Percentiles rank a stretch among this genome's conserved stretches.
These are phyloP conservation scores for Penicillium sp. DNA, from an alignment of 2,329 filamentous ascomycete species.

Conservation along the genomic window DNA sequence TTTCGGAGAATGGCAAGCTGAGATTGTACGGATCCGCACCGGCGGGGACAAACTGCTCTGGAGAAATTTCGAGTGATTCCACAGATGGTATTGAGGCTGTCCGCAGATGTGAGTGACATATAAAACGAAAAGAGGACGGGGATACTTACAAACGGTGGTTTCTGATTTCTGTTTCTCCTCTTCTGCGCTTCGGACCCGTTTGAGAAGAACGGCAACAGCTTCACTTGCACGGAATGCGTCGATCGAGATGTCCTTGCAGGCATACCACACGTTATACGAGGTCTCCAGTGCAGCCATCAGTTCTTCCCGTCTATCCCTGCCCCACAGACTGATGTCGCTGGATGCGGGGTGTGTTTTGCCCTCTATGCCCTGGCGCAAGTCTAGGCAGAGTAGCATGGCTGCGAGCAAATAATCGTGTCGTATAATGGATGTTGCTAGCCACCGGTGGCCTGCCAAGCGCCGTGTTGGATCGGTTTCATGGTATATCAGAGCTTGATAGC, in stretches of 20 bases:
- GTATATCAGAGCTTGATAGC: conserved; percentile 68
- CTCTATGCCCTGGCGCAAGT: conserved; percentile 59
- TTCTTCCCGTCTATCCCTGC: conserved; percentile 50
- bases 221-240: conserved; percentile 80
- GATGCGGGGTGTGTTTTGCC: conserved; percentile 16
- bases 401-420: conserved; percentile 79
- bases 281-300: conserved; percentile 70
- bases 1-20: conserved; percentile 13
- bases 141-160: conserved; percentile 5
- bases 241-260: conserved; percentile 68
- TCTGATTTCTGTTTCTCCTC: conserved; percentile 1
- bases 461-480: conserved; percentile 67
- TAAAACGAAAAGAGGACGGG: not conserved
- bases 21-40: conserved; percentile 10
- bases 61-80: conserved; percentile 12
- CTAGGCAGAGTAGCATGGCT: conserved; percentile 74
- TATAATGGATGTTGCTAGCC: conserved; percentile 72
- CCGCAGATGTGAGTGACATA: not conserved
- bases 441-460: conserved; percentile 68
- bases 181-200: conserved; percentile 45
- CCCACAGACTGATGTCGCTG: conserved; percentile 34
- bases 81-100: conserved; percentile 12
- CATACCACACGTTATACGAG: conserved; percentile 72
- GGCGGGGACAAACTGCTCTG: not conserved
- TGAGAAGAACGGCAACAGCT: conserved; percentile 72